A percentile compares a stretch with the other conserved stretches of the same genome.
Conservation (phyloP, 2,329 filamentous ascomycete genomes). For the Mycosphaerella sp. region DNA sequence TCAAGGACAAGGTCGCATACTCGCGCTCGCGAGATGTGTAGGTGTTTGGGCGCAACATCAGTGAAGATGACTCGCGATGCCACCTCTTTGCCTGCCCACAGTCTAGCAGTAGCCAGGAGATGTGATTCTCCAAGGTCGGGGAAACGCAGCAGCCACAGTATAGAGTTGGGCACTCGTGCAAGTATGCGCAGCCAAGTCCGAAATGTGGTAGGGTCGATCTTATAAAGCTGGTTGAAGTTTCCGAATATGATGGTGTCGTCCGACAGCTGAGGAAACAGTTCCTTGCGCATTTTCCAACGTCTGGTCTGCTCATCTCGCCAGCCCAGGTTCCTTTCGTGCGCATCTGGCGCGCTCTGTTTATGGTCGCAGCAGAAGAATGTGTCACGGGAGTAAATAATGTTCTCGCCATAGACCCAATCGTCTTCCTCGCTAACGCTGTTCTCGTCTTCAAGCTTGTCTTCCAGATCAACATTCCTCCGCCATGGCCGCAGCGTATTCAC, state of each 20-base stretch:
- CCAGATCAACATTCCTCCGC: slow-evolving; percentile 66
- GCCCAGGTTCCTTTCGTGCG: slow-evolving; percentile 57
- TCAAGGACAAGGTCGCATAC: slow-evolving; percentile 94
- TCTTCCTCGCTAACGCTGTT: slow-evolving; percentile 59
- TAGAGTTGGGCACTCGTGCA: slow-evolving; percentile 72
- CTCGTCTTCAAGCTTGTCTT: slow-evolving; percentile 58
- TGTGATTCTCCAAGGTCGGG: slow-evolving; percentile 88
- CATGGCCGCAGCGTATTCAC: slow-evolving; percentile 72
- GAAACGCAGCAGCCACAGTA: slow-evolving; percentile 95
- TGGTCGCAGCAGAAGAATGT: slow-evolving; percentile 99
- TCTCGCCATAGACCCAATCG: slow-evolving; percentile 93
- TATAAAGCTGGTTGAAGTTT: slow-evolving; percentile 98
- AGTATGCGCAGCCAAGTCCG: slow-evolving; percentile 92
- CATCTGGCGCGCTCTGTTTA: slow-evolving; percentile 76
- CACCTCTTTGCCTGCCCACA: slow-evolving; percentile 80
- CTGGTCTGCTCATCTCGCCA: slow-evolving; percentile 80
- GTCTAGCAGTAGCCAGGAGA: slow-evolving; percentile 68
- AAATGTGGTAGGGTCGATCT: slow-evolving; percentile 98
- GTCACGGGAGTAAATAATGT: slow-evolving; percentile 87
- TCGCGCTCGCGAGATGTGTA: slow-evolving; percentile 86
- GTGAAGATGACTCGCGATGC: slow-evolving; percentile 88
- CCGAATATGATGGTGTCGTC: slow-evolving; percentile 87
- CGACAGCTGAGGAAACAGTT: slow-evolving; percentile 75
- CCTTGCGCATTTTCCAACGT: slow-evolving; percentile 88
- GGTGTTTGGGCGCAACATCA: slow-evolving; percentile 89